Evolutionary conservation across 148 eudicot species (phyloP).

Genomic region (Oxyria digyna): DNA sequence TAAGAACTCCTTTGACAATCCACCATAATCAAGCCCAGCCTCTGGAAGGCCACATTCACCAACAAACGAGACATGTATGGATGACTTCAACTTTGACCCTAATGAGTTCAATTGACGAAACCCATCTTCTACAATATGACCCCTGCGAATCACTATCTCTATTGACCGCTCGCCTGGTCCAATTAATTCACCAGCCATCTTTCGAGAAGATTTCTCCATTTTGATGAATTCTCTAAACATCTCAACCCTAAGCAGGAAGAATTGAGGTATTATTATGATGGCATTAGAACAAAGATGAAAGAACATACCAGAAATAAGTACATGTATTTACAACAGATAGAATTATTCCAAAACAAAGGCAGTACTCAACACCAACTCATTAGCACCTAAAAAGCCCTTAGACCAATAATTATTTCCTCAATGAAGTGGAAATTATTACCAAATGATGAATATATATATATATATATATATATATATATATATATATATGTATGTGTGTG

Average conservation of each 20-base stretch:
- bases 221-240: slow-evolving; percentile 93
- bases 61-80: slow-evolving; percentile 88
- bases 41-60: slow-evolving; percentile 95
- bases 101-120: slow-evolving; percentile 71
- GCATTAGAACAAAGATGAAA: background rate
- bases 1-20: slow-evolving; percentile 86
- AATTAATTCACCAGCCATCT: slow-evolving; percentile 82
- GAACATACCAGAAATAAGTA: background rate
- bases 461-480: too few species aligned
- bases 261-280: slow-evolving; percentile 1
- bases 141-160: slow-evolving; percentile 82
- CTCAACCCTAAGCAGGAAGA: slow-evolving; percentile 52
- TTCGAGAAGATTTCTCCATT: slow-evolving; percentile 80
- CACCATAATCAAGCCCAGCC: slow-evolving; percentile 98
- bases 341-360: background rate
- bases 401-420: background rate
- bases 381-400: background rate
- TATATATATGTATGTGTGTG: too few species aligned
- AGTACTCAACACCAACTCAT: background rate
- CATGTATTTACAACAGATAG: background rate
- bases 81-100: slow-evolving; percentile 69
- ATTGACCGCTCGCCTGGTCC: slow-evolving; percentile 71
- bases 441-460: background rate
- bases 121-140: slow-evolving; percentile 87
- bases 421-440: background rate